A percentile compares a stretch with the other conserved stretches of the same genome.
phyloP scores from a whole-genome alignment of 1,284 basidiomycete genomes.

The Austroboletus niveus region DNA sequence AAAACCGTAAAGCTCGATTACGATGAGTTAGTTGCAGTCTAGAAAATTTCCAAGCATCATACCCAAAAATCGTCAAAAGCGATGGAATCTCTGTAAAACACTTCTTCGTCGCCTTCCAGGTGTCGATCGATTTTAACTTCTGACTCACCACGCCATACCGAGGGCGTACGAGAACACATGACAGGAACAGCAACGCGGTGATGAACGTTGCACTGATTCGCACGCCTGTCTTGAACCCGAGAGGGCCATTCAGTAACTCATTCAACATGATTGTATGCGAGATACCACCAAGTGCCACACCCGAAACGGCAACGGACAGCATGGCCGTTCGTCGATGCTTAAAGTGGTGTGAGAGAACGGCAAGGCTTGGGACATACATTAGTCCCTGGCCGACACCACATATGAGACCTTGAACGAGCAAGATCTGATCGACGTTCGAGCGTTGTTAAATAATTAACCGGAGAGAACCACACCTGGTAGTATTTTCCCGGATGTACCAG shows the following conservation, averaged over 20 bases:
- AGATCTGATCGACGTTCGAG: constrained; percentile 19
- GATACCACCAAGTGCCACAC: constrained; percentile 32
- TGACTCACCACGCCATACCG: constrained; percentile 13
- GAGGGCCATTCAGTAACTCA: constrained; percentile 30
- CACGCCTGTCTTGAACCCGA: constrained; percentile 27
- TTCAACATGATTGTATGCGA: constrained; percentile 41
- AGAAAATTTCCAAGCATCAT: not conserved
- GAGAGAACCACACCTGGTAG: constrained; percentile 30
- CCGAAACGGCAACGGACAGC: constrained; percentile 33
- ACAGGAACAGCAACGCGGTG: constrained; percentile 24
- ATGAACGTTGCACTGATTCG: constrained; percentile 32
- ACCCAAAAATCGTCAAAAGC: constrained; percentile 26
- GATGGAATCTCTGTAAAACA: constrained; percentile 26
- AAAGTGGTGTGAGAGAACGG: constrained; percentile 39
- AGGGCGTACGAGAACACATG: constrained; percentile 29
- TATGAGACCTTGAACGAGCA: constrained; percentile 35
- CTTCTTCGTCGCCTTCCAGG: constrained; percentile 20
- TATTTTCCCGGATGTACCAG: constrained; percentile 32
- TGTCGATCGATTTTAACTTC: not conserved
- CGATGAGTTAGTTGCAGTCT: not conserved
- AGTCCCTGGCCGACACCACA: constrained; percentile 34
- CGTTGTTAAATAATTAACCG: not conserved
- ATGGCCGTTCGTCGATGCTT: constrained; percentile 24
- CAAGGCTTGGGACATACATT: constrained; percentile 32
- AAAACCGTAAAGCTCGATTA: constrained; percentile 22